Conservation (phyloP, 2,329 filamentous ascomycete genomes). For the Monosporascus ibericus region DNA sequence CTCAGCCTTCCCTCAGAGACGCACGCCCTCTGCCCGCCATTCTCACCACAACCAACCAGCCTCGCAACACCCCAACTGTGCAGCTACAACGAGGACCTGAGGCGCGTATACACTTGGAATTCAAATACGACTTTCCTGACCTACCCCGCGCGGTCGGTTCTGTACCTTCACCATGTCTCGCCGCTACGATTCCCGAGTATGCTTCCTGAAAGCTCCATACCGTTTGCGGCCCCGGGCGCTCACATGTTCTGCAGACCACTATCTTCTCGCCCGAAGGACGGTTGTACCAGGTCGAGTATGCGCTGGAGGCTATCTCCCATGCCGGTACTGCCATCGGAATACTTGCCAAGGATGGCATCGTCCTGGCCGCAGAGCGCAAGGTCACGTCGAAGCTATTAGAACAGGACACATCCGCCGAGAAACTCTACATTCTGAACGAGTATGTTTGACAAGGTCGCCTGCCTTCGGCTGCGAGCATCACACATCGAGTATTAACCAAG, state of each 20-base stretch:
- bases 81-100: no score
- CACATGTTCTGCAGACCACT: slow-evolving; percentile 63
- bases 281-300: slow-evolving; percentile 99
- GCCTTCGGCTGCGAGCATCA: neutral
- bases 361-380: slow-evolving; percentile 95
- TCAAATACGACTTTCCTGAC: no score
- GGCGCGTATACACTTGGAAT: no score
- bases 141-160: slow-evolving; percentile 1
- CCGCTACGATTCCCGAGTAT: slow-evolving; percentile 93
- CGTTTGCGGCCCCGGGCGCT: slow-evolving; percentile 13
- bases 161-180: slow-evolving; percentile 67
- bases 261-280: slow-evolving; percentile 99
- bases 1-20: no score
- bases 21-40: no score
- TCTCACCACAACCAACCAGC: no score
- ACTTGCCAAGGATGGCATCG: slow-evolving; percentile 95
- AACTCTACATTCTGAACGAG: slow-evolving; percentile 99
- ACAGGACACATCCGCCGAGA: slow-evolving; percentile 99
- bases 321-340: slow-evolving; percentile 96
- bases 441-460: slow-evolving; percentile 37
- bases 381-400: slow-evolving; percentile 98
- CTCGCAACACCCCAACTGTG: no score
- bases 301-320: slow-evolving; percentile 96
- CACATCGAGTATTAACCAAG: neutral
- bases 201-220: slow-evolving; percentile 30